A percentile compares a stretch with the other conserved stretches of the same genome.
Conservation (phyloP, 2,329 filamentous ascomycete genomes). For the Alternaria consortialis region DNA sequence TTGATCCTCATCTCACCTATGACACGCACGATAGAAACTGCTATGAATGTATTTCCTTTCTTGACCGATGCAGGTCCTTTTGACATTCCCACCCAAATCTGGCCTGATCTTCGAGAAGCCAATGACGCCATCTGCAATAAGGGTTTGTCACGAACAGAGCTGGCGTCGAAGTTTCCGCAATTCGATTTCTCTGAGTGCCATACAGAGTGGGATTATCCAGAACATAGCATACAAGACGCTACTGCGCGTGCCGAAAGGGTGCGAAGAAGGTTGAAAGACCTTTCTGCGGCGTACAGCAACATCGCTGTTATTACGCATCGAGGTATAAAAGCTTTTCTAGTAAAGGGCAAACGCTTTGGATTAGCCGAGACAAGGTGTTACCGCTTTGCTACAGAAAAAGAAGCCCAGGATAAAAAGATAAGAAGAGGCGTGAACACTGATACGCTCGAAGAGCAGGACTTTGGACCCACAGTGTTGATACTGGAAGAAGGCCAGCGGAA, state of each 20-base stretch:
- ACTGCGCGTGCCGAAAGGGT: conserved; percentile 25
- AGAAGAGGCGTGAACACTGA: conserved; percentile 25
- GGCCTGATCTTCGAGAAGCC: conserved; percentile 34
- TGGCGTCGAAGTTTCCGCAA: conserved; percentile 21
- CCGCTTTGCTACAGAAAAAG: conserved; percentile 25
- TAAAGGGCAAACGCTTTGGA: conserved; percentile 25
- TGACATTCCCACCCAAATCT: conserved; percentile 24
- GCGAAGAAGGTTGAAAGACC: conserved; percentile 18
- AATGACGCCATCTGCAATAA: conserved; percentile 30
- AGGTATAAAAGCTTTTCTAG: conserved; percentile 29
- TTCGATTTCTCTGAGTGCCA: conserved; percentile 28
- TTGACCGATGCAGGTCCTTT: conserved; percentile 2
- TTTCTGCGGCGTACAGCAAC: conserved; percentile 16
- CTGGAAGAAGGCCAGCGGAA: background rate
- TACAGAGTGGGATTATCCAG: conserved; percentile 28
- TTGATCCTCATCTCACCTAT: conserved; percentile 37
- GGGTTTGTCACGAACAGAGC: conserved; percentile 18
- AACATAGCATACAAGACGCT: conserved; percentile 16
- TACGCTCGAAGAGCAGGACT: conserved; percentile 23
- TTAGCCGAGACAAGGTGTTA: conserved; percentile 26
- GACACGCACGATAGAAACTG: conserved; percentile 36
- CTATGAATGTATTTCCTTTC: conserved; percentile 28
- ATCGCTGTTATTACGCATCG: conserved; percentile 33
- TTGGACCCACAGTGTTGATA: conserved; percentile 32
- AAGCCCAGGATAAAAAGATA: conserved; percentile 9